Evolutionary conservation across 2,329 filamentous ascomycete genomes (phyloP).

Genomic region (Fusarium euwallaceae): DNA sequence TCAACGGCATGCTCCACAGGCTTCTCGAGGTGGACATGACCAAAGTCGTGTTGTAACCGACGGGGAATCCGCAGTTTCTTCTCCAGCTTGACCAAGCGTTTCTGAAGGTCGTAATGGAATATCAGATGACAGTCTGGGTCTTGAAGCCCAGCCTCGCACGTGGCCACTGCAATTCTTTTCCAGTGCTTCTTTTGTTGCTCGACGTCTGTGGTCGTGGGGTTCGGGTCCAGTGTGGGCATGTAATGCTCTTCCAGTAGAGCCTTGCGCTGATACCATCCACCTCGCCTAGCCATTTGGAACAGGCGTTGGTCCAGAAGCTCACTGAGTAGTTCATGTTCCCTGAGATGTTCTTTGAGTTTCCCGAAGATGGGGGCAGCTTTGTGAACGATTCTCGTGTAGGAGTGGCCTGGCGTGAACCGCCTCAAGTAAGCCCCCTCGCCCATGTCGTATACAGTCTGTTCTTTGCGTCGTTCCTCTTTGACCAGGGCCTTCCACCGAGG

Average conservation of each 20-base stretch:
- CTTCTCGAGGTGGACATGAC: conserved; percentile 82
- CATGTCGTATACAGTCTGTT: conserved; percentile 80
- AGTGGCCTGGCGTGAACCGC: conserved; percentile 90
- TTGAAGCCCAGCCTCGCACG: conserved; percentile 88
- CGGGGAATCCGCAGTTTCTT: conserved; percentile 85
- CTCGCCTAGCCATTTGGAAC: conserved; percentile 87
- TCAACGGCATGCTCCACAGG: conserved; percentile 81
- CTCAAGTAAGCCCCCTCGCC: conserved; percentile 91
- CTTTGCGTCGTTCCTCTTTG: conserved; percentile 80
- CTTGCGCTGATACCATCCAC: conserved; percentile 96
- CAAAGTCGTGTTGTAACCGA: conserved; percentile 92
- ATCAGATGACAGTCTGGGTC: conserved; percentile 92
- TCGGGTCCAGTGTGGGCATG: conserved; percentile 75
- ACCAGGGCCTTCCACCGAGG: conserved; percentile 84
- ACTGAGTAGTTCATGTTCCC: conserved; percentile 79
- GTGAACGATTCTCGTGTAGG: conserved; percentile 93
- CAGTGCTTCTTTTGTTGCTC: conserved; percentile 82
- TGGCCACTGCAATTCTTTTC: conserved; percentile 80
- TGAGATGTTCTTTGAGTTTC: conserved; percentile 82
- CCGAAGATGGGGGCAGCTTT: conserved; percentile 86
- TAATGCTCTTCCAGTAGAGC: conserved; percentile 96
- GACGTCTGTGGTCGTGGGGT: conserved; percentile 51
- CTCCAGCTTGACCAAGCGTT: conserved; percentile 92
- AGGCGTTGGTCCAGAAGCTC: conserved; percentile 85
- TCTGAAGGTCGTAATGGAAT: conserved; percentile 94